phyloP scores from a whole-genome alignment of 2,329 filamentous ascomycete genomes.

The Didymella exigua region DNA sequence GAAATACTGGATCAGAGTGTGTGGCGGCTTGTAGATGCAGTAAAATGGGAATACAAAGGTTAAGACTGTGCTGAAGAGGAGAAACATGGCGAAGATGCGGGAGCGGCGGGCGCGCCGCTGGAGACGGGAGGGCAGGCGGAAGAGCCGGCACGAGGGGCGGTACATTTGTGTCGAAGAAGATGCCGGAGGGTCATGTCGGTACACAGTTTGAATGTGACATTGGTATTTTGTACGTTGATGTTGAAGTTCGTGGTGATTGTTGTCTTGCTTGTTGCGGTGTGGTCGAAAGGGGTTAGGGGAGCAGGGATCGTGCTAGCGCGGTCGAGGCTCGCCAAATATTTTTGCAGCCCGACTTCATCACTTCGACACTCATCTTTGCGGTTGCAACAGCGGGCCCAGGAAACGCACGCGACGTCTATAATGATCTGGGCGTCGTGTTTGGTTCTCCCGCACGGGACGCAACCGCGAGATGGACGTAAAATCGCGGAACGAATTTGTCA shows the following conservation, averaged over 20 bases:
- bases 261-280: background rate
- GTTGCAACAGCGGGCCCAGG: background rate
- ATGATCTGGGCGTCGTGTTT: background rate
- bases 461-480: background rate
- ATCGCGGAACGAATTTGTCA: conserved; percentile 48
- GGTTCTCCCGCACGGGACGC: background rate
- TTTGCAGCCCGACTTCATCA: conserved; percentile 2
- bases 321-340: conserved; percentile 6
- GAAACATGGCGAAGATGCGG: conserved; percentile 47
- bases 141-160: conserved; percentile 37
- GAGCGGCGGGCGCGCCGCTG: conserved; percentile 46
- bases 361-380: background rate
- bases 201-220: background rate
- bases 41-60: conserved; percentile 56
- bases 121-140: conserved; percentile 44
- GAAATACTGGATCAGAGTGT: conserved; percentile 72
- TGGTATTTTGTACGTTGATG: background rate
- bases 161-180: conserved; percentile 27
- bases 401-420: background rate
- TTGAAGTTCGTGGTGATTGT: background rate
- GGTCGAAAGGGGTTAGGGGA: conserved; percentile 15
- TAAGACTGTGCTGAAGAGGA: conserved; percentile 32
- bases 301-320: conserved; percentile 12
- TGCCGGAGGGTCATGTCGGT: conserved; percentile 2
- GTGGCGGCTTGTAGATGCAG: conserved; percentile 80